Evolutionary conservation across 805 yeast genomes (phyloP), one percentile per base, ranked within the genome.

Genomic region (Trichomonascus vanleenenianus): DNA sequence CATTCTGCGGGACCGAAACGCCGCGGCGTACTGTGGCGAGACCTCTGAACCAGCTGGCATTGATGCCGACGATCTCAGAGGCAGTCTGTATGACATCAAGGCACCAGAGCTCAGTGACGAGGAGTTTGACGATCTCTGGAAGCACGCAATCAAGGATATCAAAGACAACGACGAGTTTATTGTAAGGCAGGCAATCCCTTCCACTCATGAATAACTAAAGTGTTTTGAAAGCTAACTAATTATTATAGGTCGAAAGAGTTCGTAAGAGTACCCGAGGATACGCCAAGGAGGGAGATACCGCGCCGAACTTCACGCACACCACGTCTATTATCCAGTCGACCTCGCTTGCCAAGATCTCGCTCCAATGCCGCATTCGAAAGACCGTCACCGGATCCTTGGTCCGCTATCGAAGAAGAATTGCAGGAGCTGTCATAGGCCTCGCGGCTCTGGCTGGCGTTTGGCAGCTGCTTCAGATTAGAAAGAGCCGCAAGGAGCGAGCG

Each of bases 111-210:
- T 60, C 12, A 27, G 51, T 1, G 75, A 71, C 45, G 79, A 77
- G 31, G 93, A 85, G 51, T 85, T 83, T 60, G 82, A 83, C 53
- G 83, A 78, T 48, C 70, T 84, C 48, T 87, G 95, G 95, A 58
- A 59, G 20, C 74, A 77, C 54, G 81, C 81, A n/a, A 58, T 79
- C 2, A 60, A 67, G 31, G 81, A 79, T 55, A 71, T 86, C 51
- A 76, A 77, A 85, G 79, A 61, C 73, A 52, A 51, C 20, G 50
- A 51, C 11, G 59, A 56, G 32, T 44, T 56, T 41, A 53, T 52
- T 47, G 59, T 55, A 55, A 50, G 58, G 51, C 49, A 48, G 32
- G 44, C 32, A 14, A 37, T 8, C 27, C 27, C 27, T 5, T 22
- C 27, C 27, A n/a, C n/a, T n/a, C n/a, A n/a, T n/a, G n/a, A n/a